Evolutionary conservation across 2,329 filamentous ascomycete genomes (phyloP).

Genomic region (Hypoxylon sp.): DNA sequence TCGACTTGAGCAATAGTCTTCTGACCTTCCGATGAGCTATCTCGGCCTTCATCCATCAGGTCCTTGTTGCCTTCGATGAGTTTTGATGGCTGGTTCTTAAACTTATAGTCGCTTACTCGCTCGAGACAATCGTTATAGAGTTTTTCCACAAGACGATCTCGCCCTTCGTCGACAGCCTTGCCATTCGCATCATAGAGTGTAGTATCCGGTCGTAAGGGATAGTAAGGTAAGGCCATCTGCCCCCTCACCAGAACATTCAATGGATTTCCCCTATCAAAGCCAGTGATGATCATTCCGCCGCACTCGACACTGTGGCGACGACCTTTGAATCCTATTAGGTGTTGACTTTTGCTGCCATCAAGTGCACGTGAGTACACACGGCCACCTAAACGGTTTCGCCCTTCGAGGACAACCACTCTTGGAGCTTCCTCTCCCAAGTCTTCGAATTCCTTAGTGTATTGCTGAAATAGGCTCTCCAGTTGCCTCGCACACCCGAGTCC

Average conservation of each 20-base stretch:
- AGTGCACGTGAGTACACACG: constrained; percentile 88
- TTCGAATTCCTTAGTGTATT: constrained; percentile 79
- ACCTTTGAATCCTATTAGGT: constrained; percentile 67
- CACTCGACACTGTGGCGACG: constrained; percentile 89
- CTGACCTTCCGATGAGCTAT: constrained; percentile 78
- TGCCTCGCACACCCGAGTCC: constrained; percentile 94
- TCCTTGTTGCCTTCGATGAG: constrained; percentile 87
- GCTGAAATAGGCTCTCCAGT: constrained; percentile 85
- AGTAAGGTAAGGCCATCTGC: constrained; percentile 89
- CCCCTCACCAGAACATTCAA: constrained; percentile 91
- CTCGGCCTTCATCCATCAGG: constrained; percentile 85
- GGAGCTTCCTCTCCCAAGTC: constrained; percentile 77
- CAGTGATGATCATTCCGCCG: constrained; percentile 98
- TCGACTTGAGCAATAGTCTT: constrained; percentile 82
- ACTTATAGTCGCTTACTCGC: constrained; percentile 90
- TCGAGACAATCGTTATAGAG: constrained; percentile 96
- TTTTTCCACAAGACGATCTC: constrained; percentile 88
- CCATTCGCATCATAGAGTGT: constrained; percentile 91
- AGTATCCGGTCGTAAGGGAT: constrained; percentile 82
- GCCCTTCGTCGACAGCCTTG: constrained; percentile 79
- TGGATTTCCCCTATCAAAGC: constrained; percentile 95
- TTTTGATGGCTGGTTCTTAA: constrained; percentile 77
- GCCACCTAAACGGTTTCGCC: constrained; percentile 87
- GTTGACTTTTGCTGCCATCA: constrained; percentile 69
- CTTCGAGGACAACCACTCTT: constrained; percentile 86